Conservation (phyloP, 2,329 filamentous ascomycete genomes). For the Diaporthe aspalathi region DNA sequence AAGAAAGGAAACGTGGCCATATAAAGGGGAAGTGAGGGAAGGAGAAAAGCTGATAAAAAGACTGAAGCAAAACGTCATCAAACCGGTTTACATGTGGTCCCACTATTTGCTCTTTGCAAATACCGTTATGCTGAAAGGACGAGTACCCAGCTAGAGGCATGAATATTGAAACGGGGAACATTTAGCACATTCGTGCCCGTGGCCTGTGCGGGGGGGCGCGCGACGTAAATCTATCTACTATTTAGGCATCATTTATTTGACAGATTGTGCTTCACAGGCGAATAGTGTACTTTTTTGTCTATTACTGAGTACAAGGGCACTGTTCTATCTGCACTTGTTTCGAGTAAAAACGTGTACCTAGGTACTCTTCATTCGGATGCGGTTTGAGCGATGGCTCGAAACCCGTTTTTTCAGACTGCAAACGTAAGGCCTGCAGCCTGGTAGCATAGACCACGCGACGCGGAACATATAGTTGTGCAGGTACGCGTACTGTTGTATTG, state of each 20-base stretch:
- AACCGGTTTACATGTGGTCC: too few species aligned
- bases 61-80: too few species aligned
- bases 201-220: not conserved
- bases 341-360: not conserved
- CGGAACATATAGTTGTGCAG: not conserved
- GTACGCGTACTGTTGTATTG: too few species aligned
- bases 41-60: too few species aligned
- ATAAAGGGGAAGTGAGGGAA: too few species aligned
- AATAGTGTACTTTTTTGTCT: slow-evolving; percentile 1
- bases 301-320: not conserved
- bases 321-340: not conserved
- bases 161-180: not conserved
- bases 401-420: not conserved
- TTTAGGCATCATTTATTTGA: not conserved
- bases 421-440: not conserved
- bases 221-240: not conserved
- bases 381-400: not conserved
- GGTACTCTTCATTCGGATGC: not conserved
- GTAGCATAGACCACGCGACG: too few species aligned
- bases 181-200: not conserved
- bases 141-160: not conserved
- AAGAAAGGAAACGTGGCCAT: too few species aligned
- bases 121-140: not conserved
- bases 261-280: not conserved
- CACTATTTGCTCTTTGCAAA: not conserved